Evolutionary conservation across 768 basidiomycete genomes (phyloP).

Genomic region (Lactarius deliciosus): DNA sequence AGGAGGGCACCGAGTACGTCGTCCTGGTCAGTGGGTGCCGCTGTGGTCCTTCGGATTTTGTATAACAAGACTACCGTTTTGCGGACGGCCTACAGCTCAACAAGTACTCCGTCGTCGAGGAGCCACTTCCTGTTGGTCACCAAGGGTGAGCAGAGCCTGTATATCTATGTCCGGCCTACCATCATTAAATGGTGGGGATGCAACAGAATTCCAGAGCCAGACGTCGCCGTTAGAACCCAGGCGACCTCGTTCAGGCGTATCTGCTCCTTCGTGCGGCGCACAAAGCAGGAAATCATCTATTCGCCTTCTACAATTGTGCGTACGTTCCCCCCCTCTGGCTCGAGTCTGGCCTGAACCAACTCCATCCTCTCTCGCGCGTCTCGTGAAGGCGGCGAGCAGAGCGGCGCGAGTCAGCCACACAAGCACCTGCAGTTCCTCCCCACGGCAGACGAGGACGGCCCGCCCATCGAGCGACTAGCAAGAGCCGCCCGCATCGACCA

Average conservation of each 20-base stretch:
- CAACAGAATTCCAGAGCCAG: conserved; percentile 71
- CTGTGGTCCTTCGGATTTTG: neutral
- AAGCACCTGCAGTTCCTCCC: conserved; percentile 91
- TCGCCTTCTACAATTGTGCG: conserved; percentile 92
- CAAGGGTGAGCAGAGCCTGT: conserved; percentile 53
- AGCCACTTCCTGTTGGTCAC: conserved; percentile 90
- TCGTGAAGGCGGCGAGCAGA: conserved; percentile 62
- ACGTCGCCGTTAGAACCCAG: conserved; percentile 73
- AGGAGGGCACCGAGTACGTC: conserved; percentile 56
- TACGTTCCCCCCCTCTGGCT: neutral
- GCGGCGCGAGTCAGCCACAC: conserved; percentile 88
- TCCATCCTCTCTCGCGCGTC: neutral
- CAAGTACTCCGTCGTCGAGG: conserved; percentile 80
- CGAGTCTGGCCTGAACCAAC: neutral
- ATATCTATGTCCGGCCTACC: neutral
- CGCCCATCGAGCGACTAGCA: conserved; percentile 77
- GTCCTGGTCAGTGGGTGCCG: conserved; percentile 54
- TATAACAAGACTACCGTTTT: neutral
- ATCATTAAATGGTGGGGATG: neutral
- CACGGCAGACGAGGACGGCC: conserved; percentile 54
- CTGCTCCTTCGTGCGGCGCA: conserved; percentile 68
- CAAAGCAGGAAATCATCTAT: conserved; percentile 54
- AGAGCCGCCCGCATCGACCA: conserved; percentile 55
- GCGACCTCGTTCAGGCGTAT: conserved; percentile 78
- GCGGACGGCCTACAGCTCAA: conserved; percentile 58